These are phyloP conservation scores for Eucalyptus curtisii DNA, from an alignment of 345 rosid genomes.

Conservation along the genomic window DNA sequence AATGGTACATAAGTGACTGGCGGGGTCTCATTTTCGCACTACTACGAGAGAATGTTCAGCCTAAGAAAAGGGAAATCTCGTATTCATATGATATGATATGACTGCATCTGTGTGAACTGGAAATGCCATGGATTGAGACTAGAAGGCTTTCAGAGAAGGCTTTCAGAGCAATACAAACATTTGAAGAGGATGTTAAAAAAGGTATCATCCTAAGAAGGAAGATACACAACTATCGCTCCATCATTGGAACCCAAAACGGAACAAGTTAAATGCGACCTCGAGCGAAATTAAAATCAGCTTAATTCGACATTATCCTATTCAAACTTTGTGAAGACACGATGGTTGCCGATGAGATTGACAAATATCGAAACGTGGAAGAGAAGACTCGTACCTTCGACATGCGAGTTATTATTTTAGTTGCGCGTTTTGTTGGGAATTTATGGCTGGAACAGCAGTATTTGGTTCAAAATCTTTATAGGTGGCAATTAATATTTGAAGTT, in stretches of 20 bases:
- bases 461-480: background rate
- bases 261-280: too few species aligned
- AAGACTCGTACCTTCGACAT: background rate
- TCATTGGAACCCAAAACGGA: too few species aligned
- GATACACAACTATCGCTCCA: too few species aligned
- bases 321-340: background rate
- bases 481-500: background rate
- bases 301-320: background rate
- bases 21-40: background rate
- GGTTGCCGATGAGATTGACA: background rate
- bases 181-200: background rate
- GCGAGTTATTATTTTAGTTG: background rate
- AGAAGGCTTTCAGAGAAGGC: background rate
- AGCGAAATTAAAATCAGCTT: too few species aligned
- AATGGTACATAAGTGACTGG: accelerated
- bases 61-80: background rate
- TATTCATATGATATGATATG: background rate
- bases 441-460: background rate
- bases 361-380: background rate
- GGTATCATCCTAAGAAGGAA: too few species aligned
- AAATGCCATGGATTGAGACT: background rate
- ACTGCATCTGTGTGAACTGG: background rate
- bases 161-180: background rate
- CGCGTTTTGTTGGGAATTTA: background rate
- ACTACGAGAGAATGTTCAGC: background rate